These are phyloP conservation scores for Kurtzmaniella natalensis DNA, from an alignment of 1,139 yeast genomes.

Conservation along the genomic window DNA sequence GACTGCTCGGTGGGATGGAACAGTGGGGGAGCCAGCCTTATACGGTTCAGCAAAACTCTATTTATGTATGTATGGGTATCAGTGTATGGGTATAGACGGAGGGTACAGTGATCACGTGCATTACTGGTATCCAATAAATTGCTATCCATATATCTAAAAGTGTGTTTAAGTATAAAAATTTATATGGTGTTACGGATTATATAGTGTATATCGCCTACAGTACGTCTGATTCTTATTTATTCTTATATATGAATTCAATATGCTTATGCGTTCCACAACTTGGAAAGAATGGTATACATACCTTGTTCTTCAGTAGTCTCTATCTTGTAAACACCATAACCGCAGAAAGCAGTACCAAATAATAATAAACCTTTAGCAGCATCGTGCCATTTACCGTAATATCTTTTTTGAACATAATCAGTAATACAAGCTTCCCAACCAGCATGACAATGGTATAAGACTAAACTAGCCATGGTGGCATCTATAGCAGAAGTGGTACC, in stretches of 20 bases:
- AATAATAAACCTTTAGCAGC: slow-evolving; percentile 61
- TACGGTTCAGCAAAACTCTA: too few species aligned
- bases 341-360: slow-evolving; percentile 64
- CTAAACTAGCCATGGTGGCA: slow-evolving; percentile 49
- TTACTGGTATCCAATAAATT: too few species aligned
- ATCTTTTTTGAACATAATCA: slow-evolving; percentile 75
- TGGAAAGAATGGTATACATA: slow-evolving; percentile 29
- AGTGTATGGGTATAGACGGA: too few species aligned
- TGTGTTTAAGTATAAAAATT: too few species aligned
- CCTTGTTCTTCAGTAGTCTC: slow-evolving; percentile 59
- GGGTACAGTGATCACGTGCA: too few species aligned
- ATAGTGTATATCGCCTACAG: too few species aligned
- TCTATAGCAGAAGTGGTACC: slow-evolving; percentile 53
- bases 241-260: slow-evolving; percentile 1
- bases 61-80: too few species aligned
- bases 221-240: too few species aligned
- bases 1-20: too few species aligned
- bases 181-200: too few species aligned
- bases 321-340: slow-evolving; percentile 78
- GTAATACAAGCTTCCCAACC: slow-evolving; percentile 77
- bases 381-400: slow-evolving; percentile 68
- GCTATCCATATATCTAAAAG: too few species aligned
- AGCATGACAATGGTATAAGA: slow-evolving; percentile 61
- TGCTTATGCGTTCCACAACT: slow-evolving; percentile 36
- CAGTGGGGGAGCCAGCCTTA: too few species aligned